Conservation (phyloP, 345 rosid genomes). For the Abelmoschus esculentus region DNA sequence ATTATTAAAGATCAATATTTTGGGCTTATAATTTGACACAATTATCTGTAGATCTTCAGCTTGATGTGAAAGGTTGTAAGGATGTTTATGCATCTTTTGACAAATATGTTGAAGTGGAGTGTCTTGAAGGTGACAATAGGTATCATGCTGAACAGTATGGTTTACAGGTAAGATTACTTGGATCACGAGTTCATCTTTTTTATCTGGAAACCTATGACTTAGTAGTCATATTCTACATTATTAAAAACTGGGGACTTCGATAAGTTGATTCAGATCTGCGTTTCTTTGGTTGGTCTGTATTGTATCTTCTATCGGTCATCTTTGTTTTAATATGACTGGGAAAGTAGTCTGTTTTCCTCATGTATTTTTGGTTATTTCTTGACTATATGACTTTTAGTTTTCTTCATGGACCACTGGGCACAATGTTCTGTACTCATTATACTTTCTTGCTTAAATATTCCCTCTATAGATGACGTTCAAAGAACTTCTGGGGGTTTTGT, state of each 20-base stretch:
- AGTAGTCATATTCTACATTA: background rate
- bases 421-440: background rate
- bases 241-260: background rate
- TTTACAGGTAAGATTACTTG: constrained; percentile 42
- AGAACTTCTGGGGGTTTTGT: background rate
- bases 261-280: background rate
- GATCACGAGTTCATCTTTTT: background rate
- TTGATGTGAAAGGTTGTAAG: constrained; percentile 74
- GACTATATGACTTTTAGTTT: background rate
- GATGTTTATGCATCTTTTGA: constrained; percentile 80
- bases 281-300: background rate
- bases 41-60: constrained; percentile 55
- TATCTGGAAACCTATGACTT: background rate
- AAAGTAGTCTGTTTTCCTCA: background rate
- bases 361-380: background rate
- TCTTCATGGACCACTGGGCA: background rate
- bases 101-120: constrained; percentile 73
- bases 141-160: constrained; percentile 70
- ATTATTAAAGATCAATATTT: background rate
- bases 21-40: background rate
- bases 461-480: background rate
- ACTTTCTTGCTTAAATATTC: background rate
- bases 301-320: background rate
- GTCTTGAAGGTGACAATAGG: constrained; percentile 66
- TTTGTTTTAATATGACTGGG: background rate